A percentile compares a stretch with the other conserved stretches of the same genome.
phyloP scores from a whole-genome alignment of 139 green algal species.

The Coelastrella sp. region DNA sequence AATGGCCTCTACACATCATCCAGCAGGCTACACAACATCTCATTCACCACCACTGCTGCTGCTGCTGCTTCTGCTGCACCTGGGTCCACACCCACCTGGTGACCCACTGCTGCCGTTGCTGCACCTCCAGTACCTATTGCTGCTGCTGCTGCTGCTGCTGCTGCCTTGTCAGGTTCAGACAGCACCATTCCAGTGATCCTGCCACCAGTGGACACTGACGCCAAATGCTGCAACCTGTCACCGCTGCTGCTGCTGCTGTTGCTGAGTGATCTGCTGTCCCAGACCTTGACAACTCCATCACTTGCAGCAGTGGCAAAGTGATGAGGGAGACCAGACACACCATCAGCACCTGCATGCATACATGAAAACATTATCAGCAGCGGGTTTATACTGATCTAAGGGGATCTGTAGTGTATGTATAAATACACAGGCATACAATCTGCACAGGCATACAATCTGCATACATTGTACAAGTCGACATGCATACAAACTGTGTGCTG shows the following conservation, averaged over 20 bases:
- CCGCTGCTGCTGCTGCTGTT: constrained; percentile 13
- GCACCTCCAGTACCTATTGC: constrained; percentile 3
- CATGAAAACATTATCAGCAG: neutral
- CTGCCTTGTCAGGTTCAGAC: constrained; percentile 16
- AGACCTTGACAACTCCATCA: constrained; percentile 81
- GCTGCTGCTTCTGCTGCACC: too few relatives aligned
- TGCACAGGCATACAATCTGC: too few relatives aligned
- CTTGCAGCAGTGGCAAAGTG: constrained; percentile 67
- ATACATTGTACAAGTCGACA: too few relatives aligned
- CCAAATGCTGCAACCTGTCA: constrained; percentile 32
- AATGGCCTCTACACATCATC: too few relatives aligned
- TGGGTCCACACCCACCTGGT: neutral
- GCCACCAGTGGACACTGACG: constrained; percentile 34
- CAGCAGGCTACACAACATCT: too few relatives aligned
- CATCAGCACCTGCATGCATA: neutral
- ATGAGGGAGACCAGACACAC: constrained; percentile 40
- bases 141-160: constrained; percentile 14
- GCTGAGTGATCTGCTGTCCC: constrained; percentile 58
- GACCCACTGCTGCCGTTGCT: constrained; percentile 6
- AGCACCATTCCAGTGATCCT: constrained; percentile 62
- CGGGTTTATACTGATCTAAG: too few relatives aligned
- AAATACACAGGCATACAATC: too few relatives aligned
- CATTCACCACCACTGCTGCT: too few relatives aligned
- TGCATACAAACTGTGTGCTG: neutral
- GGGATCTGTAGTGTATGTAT: too few relatives aligned